Evolutionary conservation across 2,329 filamentous ascomycete genomes (phyloP), one percentile per base, ranked within the genome.

Genomic region (Emmonsia crescens): DNA sequence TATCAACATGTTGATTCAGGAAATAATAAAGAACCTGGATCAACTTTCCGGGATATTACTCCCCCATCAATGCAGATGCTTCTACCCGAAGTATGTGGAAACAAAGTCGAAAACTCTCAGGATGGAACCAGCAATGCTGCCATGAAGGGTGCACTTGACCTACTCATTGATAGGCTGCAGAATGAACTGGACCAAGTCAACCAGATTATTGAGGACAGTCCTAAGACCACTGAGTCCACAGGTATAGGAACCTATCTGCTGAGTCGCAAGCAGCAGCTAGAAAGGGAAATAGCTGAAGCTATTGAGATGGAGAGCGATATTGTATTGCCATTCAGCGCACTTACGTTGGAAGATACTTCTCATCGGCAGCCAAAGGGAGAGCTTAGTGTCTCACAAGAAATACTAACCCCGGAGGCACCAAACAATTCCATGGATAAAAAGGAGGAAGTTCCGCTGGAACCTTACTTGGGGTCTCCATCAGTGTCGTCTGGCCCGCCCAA

Each of bases 221-320:
- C 38, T 24, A 3, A n/a, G 24, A 27, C 40, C 19, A 5, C 14
- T 31, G 40, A 46, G 38, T 24, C 40, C 14, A 57, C 38, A 19
- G 38, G 16, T 31, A 42, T 33, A 46, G 19, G 38, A 33, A 8
- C 16, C 24, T 57, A 57, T 46, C 40, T 57, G 55, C 40, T 42
- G 10, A 33, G 8, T 1, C 55, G 55, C 10, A 57, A 31, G 27
- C 24, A 31, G 16, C 24, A 57, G 21, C 40, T 57, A 21, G 55
- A 57, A 57, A 33, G 40, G 27, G 55, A 57, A 40, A 46, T 57
- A 31, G 40, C 33, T 1, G 55, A 57, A 46, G 40, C n/a, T 8
- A 57, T 57, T 46, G 55, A 57, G 24, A 42, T 57, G 24, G 21
- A 57, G 38, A 42, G 24, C 27, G 55, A 57, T n/a, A 31, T 57